Evolutionary conservation across 176 grass and related monocot genomes (phyloP).

Genomic region (Tuctoria greenei): DNA sequence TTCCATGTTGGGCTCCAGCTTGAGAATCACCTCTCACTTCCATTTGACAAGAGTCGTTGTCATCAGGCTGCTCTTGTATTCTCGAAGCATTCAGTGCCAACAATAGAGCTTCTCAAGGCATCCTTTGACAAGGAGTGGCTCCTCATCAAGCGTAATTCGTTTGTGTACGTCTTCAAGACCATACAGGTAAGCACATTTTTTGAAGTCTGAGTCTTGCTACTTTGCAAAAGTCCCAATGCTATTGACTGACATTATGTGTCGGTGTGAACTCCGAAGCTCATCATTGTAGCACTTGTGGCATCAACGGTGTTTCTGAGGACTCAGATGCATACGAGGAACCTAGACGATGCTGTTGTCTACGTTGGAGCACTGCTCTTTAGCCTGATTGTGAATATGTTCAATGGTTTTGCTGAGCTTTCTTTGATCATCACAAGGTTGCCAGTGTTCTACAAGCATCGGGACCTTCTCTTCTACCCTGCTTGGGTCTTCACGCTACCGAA

Average conservation of each 20-base stretch:
- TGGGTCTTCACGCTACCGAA: slow-evolving; percentile 91
- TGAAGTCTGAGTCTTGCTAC: not conserved
- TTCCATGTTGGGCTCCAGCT: slow-evolving; percentile 81
- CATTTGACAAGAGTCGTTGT: slow-evolving; percentile 65
- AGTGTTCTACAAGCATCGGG: slow-evolving; percentile 96
- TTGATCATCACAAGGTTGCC: slow-evolving; percentile 81
- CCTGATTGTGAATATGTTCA: slow-evolving; percentile 93
- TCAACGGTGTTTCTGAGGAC: slow-evolving; percentile 77
- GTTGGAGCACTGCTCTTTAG: slow-evolving; percentile 81
- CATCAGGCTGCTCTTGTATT: slow-evolving; percentile 93
- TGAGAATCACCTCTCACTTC: slow-evolving; percentile 82
- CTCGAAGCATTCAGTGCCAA: slow-evolving; percentile 64
- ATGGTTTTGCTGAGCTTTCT: slow-evolving; percentile 92
- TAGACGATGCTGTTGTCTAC: slow-evolving; percentile 72
- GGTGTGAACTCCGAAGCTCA: slow-evolving; percentile 51
- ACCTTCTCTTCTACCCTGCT: slow-evolving; percentile 93
- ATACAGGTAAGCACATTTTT: slow-evolving; percentile 56
- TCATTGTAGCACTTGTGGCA: slow-evolving; percentile 62
- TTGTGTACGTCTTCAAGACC: slow-evolving; percentile 94
- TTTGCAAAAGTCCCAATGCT: not conserved
- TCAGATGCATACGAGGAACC: slow-evolving; percentile 65
- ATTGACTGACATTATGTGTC: slow-evolving; percentile 5
- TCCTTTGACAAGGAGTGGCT: slow-evolving; percentile 96
- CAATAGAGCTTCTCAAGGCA: slow-evolving; percentile 71
- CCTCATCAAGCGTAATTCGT: slow-evolving; percentile 95